Conservation (phyloP, 768 basidiomycete genomes). For the Tylopilus subfusipes region DNA sequence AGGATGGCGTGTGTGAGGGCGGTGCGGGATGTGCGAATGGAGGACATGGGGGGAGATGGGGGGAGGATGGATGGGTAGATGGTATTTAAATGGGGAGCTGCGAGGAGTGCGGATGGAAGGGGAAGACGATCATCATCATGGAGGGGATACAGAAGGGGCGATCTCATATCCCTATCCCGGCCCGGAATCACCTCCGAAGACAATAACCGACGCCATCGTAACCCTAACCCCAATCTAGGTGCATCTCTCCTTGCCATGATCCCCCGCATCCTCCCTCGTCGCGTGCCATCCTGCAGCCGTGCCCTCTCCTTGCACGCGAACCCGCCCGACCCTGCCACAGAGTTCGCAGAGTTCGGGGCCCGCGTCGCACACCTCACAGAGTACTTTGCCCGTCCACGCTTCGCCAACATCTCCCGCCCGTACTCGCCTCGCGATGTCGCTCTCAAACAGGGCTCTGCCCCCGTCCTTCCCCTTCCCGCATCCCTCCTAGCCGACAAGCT, state of each 20-base stretch:
- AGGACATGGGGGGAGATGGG: conserved; percentile 9
- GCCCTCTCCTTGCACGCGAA: conserved; percentile 54
- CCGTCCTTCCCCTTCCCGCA: conserved; percentile 71
- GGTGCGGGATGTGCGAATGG: conserved; percentile 39
- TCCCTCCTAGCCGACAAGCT: conserved; percentile 85
- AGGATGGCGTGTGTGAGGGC: conserved; percentile 52
- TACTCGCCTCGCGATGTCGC: conserved; percentile 80
- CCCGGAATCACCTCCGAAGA: conserved; percentile 8
- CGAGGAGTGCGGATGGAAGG: conserved; percentile 27
- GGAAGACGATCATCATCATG: conserved; percentile 10
- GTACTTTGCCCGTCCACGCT: conserved; percentile 78
- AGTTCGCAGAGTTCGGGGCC: conserved; percentile 54
- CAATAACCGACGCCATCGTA: conserved; percentile 12
- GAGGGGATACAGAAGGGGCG: conserved; percentile 14
- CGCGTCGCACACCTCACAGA: conserved; percentile 60
- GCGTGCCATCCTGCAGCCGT: conserved; percentile 16
- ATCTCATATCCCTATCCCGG: conserved; percentile 3
- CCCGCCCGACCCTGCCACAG: conserved; percentile 55
- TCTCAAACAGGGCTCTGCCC: conserved; percentile 85
- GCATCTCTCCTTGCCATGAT: conserved; percentile 34
- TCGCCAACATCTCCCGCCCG: conserved; percentile 66
- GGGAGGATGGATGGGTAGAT: background rate
- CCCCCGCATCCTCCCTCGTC: conserved; percentile 10
- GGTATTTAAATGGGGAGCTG: conserved; percentile 16
- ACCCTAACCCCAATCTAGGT: conserved; percentile 36